phyloP scores from a whole-genome alignment of 495 filamentous ascomycete genomes.

The Aspergillus sclerotiicarbonarius region DNA sequence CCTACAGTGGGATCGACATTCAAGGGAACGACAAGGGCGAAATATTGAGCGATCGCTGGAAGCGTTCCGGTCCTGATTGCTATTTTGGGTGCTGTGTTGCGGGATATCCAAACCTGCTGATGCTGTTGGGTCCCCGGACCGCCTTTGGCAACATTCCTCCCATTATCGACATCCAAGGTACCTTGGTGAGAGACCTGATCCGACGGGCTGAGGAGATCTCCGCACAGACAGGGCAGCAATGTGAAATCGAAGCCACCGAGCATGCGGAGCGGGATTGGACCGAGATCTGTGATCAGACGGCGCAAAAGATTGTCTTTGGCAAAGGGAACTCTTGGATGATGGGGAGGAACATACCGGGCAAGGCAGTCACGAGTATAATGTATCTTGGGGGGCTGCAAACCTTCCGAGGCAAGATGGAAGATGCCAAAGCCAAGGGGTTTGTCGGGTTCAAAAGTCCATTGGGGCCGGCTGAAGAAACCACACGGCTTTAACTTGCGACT shows the following conservation, averaged over 20 bases:
- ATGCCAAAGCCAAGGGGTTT: not conserved
- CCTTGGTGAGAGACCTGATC: constrained; percentile 12
- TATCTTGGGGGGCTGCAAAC: constrained; percentile 18
- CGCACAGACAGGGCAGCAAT: constrained; percentile 10
- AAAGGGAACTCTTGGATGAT: constrained; percentile 26
- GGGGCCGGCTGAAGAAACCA: not conserved
- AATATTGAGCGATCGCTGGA: constrained; percentile 43
- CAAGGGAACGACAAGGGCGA: constrained; percentile 21
- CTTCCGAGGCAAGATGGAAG: constrained; percentile 9
- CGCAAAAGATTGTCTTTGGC: constrained; percentile 40
- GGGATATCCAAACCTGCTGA: constrained; percentile 37
- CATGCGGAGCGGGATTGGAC: constrained; percentile 48
- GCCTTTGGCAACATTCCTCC: constrained; percentile 48
- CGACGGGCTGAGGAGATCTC: constrained; percentile 30
- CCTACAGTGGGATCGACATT: constrained; percentile 34
- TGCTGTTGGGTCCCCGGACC: constrained; percentile 41
- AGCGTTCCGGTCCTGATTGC: constrained; percentile 30
- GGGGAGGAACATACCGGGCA: constrained; percentile 42
- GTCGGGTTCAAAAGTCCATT: not conserved
- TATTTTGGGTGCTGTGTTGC: constrained; percentile 41
- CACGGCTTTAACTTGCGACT: not conserved
- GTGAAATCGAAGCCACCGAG: constrained; percentile 37
- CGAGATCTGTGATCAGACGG: constrained; percentile 28
- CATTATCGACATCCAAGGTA: constrained; percentile 41
- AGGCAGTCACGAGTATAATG: constrained; percentile 16